phyloP scores from a whole-genome alignment of 768 basidiomycete genomes.

The Tricholoma sp. region DNA sequence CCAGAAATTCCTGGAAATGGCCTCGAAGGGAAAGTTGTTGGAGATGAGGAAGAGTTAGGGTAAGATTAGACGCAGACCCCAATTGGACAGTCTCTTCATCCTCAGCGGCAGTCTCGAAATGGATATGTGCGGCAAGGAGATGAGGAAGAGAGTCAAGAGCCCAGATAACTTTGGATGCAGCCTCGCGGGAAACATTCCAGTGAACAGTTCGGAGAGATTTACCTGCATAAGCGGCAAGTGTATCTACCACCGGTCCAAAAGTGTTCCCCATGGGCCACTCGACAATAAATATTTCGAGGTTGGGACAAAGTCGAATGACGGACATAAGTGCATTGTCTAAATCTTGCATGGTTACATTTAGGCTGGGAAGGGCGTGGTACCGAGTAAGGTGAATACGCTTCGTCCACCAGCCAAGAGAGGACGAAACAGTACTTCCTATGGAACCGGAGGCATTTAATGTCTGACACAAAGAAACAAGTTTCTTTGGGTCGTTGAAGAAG shows the following conservation, averaged over 20 bases:
- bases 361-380: constrained; percentile 33
- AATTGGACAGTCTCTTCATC: constrained; percentile 43
- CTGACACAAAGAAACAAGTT: constrained; percentile 46
- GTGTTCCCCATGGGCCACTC: constrained; percentile 57
- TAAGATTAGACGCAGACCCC: constrained; percentile 56
- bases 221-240: constrained; percentile 47
- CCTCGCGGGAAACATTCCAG: constrained; percentile 50
- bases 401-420: constrained; percentile 65
- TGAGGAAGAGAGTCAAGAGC: constrained; percentile 57
- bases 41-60: constrained; percentile 47
- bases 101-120: constrained; percentile 34
- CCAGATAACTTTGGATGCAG: constrained; percentile 66
- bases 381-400: constrained; percentile 65
- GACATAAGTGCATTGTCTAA: constrained; percentile 51
- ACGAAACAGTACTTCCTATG: constrained; percentile 29
- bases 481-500: constrained; percentile 57
- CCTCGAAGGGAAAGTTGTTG: constrained; percentile 62
- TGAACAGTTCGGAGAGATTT: constrained; percentile 55
- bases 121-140: constrained; percentile 52
- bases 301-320: constrained; percentile 61
- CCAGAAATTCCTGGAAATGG: constrained; percentile 58
- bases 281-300: constrained; percentile 67
- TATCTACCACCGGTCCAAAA: constrained; percentile 61
- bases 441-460: constrained; percentile 44
- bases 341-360: constrained; percentile 38